Conservation (phyloP, 2,329 filamentous ascomycete species). For the Pseudogymnoascus sp. region DNA sequence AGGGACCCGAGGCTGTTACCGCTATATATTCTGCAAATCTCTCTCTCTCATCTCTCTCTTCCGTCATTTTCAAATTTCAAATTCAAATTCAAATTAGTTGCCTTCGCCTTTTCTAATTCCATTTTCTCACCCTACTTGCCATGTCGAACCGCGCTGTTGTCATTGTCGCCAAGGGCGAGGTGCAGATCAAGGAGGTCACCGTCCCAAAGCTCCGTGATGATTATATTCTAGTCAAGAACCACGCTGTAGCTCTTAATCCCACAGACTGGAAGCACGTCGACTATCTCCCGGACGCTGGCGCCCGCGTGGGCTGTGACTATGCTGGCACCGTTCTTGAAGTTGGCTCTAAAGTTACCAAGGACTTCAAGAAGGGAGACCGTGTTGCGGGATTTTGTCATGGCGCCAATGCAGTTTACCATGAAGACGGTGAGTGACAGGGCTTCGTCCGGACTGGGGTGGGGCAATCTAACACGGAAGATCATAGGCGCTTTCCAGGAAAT, state of each 20-base stretch:
- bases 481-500: constrained; percentile 22
- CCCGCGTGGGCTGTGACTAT: constrained; percentile 39
- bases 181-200: constrained; percentile 19
- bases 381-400: constrained; percentile 35
- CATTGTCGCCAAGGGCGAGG: constrained; percentile 16
- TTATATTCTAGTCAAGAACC: constrained; percentile 27
- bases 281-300: constrained; percentile 19
- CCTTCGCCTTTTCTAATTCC: background rate
- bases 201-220: constrained; percentile 27
- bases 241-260: constrained; percentile 27
- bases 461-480: constrained; percentile 11
- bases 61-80: background rate
- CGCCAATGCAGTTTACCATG: constrained; percentile 31
- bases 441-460: constrained; percentile 20
- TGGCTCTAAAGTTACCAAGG: constrained; percentile 36
- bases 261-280: constrained; percentile 30
- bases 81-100: background rate
- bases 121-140: background rate
- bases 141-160: constrained; percentile 12
- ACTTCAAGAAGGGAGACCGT: constrained; percentile 42
- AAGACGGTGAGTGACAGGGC: constrained; percentile 38
- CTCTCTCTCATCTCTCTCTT: background rate
- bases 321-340: constrained; percentile 42
- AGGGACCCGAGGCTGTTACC: background rate
- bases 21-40: background rate